Evolutionary conservation across 2,329 filamentous ascomycete species (phyloP).

Genomic region (Colletotrichum salicis): DNA sequence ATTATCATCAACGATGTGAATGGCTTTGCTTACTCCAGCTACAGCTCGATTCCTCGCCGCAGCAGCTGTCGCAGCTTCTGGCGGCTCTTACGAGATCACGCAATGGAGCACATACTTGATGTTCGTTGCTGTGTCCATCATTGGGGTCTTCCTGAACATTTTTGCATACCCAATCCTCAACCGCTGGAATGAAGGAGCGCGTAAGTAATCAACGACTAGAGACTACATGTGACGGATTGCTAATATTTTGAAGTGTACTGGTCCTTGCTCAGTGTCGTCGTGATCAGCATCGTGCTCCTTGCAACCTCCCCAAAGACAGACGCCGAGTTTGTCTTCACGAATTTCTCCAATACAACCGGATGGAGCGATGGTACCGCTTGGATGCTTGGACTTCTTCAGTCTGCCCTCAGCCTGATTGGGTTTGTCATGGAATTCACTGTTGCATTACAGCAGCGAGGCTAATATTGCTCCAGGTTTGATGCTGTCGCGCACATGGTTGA

Average conservation of each 20-base stretch:
- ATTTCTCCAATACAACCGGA: slow-evolving; percentile 56
- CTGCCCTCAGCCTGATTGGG: slow-evolving; percentile 47
- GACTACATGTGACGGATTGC: too few relatives aligned
- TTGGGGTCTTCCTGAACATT: slow-evolving; percentile 51
- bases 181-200: slow-evolving; percentile 53
- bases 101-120: slow-evolving; percentile 55
- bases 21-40: not conserved
- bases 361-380: slow-evolving; percentile 59
- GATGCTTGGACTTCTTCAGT: slow-evolving; percentile 58
- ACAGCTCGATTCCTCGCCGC: slow-evolving; percentile 56
- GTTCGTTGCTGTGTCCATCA: slow-evolving; percentile 51
- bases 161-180: slow-evolving; percentile 54
- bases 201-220: slow-evolving; percentile 38
- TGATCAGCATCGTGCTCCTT: slow-evolving; percentile 56
- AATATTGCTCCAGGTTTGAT: slow-evolving; percentile 43
- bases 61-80: slow-evolving; percentile 52
- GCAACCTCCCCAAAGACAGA: slow-evolving; percentile 55
- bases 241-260: slow-evolving; percentile 47
- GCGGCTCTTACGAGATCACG: slow-evolving; percentile 49
- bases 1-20: not conserved
- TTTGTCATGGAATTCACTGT: slow-evolving; percentile 39
- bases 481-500: slow-evolving; percentile 47
- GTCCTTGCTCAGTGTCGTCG: slow-evolving; percentile 53
- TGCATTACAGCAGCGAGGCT: too few relatives aligned
- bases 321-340: slow-evolving; percentile 54